These are phyloP conservation scores for Boletus barrowsii DNA, from an alignment of 768 basidiomycete genomes.

Conservation along the genomic window DNA sequence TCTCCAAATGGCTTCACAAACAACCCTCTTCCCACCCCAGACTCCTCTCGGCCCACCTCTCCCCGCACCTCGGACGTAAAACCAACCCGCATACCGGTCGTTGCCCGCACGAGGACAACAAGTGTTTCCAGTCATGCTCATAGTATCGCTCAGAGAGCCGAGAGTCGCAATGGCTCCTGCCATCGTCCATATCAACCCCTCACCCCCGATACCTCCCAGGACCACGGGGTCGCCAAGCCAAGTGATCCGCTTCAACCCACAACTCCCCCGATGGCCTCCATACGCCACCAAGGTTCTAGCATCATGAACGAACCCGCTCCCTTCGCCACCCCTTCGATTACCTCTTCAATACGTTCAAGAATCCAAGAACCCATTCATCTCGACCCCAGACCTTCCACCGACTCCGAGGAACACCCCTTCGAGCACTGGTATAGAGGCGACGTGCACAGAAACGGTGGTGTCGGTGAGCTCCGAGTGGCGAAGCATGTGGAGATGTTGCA, in stretches of 20 bases:
- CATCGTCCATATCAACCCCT: conserved; percentile 22
- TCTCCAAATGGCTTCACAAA: conserved; percentile 32
- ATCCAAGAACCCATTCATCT: conserved; percentile 29
- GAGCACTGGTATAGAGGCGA: conserved; percentile 93
- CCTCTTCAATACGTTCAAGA: conserved; percentile 41
- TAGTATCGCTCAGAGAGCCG: conserved; percentile 35
- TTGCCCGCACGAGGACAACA: conserved; percentile 39
- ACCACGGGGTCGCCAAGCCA: conserved; percentile 31
- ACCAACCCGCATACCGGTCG: conserved; percentile 49
- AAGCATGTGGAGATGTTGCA: conserved; percentile 81
- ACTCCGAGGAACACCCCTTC: conserved; percentile 80
- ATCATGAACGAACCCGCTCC: conserved; percentile 66
- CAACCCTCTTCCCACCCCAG: conserved; percentile 33
- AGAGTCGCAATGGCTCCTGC: conserved; percentile 33
- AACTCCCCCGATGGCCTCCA: conserved; percentile 32
- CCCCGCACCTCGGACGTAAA: conserved; percentile 41
- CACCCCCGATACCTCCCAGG: conserved; percentile 29
- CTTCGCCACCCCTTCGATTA: conserved; percentile 45
- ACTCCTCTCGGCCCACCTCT: conserved; percentile 41
- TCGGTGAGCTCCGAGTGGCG: conserved; percentile 76
- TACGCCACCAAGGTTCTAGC: conserved; percentile 41
- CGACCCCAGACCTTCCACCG: conserved; percentile 57
- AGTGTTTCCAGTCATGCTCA: conserved; percentile 41
- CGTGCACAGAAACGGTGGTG: conserved; percentile 82
- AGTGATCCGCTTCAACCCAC: conserved; percentile 30